A percentile compares a stretch with the other conserved stretches of the same genome.
Evolutionary conservation across 306 rosid genomes (phyloP).

Genomic region (Quercus rubra): DNA sequence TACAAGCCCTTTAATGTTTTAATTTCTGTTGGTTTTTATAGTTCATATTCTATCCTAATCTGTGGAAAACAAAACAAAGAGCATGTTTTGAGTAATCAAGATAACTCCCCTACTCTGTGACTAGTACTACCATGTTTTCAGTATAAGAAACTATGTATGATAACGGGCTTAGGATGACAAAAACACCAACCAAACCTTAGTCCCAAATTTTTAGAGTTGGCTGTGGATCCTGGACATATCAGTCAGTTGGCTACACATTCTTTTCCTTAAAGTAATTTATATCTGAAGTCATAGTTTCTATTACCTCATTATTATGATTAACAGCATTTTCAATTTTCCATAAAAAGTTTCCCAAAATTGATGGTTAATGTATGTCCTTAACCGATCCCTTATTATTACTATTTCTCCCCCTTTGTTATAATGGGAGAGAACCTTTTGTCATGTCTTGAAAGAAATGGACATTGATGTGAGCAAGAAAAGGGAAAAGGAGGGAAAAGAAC

Average conservation of each 20-base stretch:
- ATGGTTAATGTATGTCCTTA: too few relatives aligned
- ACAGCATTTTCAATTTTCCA: too few relatives aligned
- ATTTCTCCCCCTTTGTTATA: neutral
- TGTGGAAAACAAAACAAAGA: constrained; percentile 38
- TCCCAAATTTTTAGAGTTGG: too few relatives aligned
- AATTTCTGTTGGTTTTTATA: constrained; percentile 43
- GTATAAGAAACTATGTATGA: neutral
- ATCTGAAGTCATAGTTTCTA: too few relatives aligned
- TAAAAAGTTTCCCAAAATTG: too few relatives aligned
- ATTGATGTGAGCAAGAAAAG: neutral
- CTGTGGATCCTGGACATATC: too few relatives aligned
- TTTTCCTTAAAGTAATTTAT: too few relatives aligned
- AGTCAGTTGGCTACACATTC: too few relatives aligned
- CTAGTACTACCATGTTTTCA: neutral
- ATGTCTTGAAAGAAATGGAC: neutral
- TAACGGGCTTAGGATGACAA: neutral
- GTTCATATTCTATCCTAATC: constrained; percentile 14
- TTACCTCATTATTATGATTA: too few relatives aligned
- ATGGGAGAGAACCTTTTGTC: neutral
- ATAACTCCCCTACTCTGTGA: neutral
- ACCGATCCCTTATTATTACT: too few relatives aligned
- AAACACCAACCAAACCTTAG: too few relatives aligned
- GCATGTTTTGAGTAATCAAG: neutral
- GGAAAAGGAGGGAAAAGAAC: too few relatives aligned
- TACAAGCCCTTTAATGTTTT: constrained; percentile 49